Base-by-base conservation (phyloP, 768 basidiomycete genomes). In the Hericium erinaceus region DNA sequence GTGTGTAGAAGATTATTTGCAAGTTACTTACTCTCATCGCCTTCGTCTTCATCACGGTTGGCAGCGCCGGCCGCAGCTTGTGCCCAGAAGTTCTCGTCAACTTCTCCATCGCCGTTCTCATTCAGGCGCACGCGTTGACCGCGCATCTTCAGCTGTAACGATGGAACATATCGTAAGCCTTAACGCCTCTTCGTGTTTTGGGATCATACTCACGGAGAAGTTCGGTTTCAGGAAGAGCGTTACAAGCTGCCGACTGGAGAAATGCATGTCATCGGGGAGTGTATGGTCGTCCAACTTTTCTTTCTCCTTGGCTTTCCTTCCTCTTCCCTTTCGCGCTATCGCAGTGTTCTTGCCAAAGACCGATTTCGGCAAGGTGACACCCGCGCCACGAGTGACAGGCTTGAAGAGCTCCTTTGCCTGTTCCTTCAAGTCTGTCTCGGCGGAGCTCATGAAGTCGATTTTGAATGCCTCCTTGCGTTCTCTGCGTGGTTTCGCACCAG, bases 31-130 rank as follows among this genome's bases (percentile, higher is more conserved):
- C 89, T 79, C 49, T 84, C 86, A 53, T 90, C 87, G 22, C 70
- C 78, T 11, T 79, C 79, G 6, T 69, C 75, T 18, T 69, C 63
- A 16, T 79, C 80, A 10, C 75, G 82, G 9, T 80, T 87, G 13
- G 84, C 85, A 69, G 90, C 85, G 53, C 89, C 83, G 0, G 91
- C 92, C 10, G 93, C 94, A 4, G 92, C 92, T 64, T 92, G 89
- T 0, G 94, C 95, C 97, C 97, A 98, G 75, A 94, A 98, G 60
- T 89, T 84, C 72, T 95, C 93, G 67, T 98, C 95, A 26, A 95
- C 85, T 70, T 97, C 94, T 28, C 89, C 93, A 61, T 93, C 87
- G 28, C 79, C 82, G 28, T 79, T 76, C 57, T 82, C 78, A 57
- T 84, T 82, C 49, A 74, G 61, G 54, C 69, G 64, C 33, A 77